Percentiles rank a stretch among this genome's conserved stretches.
phyloP scores from a whole-genome alignment of 2,329 filamentous ascomycete species.

The Aureobasidium lini region DNA sequence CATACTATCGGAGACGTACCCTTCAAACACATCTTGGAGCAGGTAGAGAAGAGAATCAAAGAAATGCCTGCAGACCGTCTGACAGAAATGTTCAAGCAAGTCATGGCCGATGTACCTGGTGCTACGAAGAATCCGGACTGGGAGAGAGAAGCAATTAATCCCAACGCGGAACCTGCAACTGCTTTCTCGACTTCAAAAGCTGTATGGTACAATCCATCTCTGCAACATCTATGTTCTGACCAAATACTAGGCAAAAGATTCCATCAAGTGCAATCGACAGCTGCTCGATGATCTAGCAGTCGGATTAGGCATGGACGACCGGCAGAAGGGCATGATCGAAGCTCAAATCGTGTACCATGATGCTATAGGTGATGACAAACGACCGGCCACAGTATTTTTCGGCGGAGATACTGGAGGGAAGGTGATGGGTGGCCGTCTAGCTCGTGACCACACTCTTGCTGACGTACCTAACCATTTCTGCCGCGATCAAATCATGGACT shows the following conservation, averaged over 20 bases:
- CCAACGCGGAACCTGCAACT: not conserved
- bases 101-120: not conserved
- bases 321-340: not conserved
- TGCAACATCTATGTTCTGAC: not conserved
- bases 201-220: not conserved
- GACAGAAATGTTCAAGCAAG: not conserved
- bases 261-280: not conserved
- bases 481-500: not conserved
- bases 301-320: not conserved
- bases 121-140: not conserved
- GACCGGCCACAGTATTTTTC: not conserved
- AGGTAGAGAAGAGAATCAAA: not conserved
- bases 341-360: not conserved
- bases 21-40: not conserved
- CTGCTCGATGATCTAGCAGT: not conserved
- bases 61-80: not conserved
- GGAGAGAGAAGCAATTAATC: not conserved
- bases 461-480: not conserved
- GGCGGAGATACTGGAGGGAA: not conserved
- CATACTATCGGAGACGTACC: not conserved
- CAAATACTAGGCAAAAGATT: not conserved
- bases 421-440: not conserved
- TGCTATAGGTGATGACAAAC: not conserved
- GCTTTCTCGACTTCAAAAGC: not conserved
- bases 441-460: not conserved